Evolutionary conservation across 177 flowering plant species (phyloP), one percentile per base, ranked within the genome.

Genomic region (Vitis hybrid): DNA sequence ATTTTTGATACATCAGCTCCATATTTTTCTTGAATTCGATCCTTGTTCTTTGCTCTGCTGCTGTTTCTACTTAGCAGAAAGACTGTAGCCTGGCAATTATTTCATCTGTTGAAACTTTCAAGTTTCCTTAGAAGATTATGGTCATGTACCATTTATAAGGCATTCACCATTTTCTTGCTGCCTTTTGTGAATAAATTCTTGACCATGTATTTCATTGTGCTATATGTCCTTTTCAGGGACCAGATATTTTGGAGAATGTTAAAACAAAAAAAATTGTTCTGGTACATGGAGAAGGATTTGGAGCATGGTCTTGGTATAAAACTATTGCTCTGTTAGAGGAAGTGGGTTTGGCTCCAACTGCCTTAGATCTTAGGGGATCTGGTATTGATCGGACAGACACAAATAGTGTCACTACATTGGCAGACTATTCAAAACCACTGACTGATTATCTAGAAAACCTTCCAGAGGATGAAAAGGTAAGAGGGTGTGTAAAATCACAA

Each of bases 271-370:
- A 86, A 67, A 15, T 96, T 72, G 83, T 96, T 78, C 81, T 96
- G 54, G 68, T 96, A 50, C 99, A 96, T 77, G 99, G 99, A 70
- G 98, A 89, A 82, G 99, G 99, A 49, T 92, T 94, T 82, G 99
- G 99, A 72, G 99, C 98, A 60, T 96, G 99, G 99, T 94, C 97
- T 81, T 96, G 99, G 99, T 96, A 96, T 77, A 96, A 96, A 78
- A 92, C 86, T 5, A 89, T 94, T 75, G 88, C 97, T 69, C 74
- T 82, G n/a, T 75, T 94, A 71, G 96, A 96, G 74, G 99, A 96
- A 84, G 83, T 77, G 30, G 97, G 98, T 51, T 68, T 92, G 70
- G 12, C 67, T 70, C 87, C 97, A 17, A 78, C 67, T 69, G 97
- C 93, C 60, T 65, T 96, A 62, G 97, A 96, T 85, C 92, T 96